Evolutionary conservation across 2,329 filamentous ascomycete genomes (phyloP), one percentile per base, ranked within the genome.

Genomic region (Ceratocystis destructans): DNA sequence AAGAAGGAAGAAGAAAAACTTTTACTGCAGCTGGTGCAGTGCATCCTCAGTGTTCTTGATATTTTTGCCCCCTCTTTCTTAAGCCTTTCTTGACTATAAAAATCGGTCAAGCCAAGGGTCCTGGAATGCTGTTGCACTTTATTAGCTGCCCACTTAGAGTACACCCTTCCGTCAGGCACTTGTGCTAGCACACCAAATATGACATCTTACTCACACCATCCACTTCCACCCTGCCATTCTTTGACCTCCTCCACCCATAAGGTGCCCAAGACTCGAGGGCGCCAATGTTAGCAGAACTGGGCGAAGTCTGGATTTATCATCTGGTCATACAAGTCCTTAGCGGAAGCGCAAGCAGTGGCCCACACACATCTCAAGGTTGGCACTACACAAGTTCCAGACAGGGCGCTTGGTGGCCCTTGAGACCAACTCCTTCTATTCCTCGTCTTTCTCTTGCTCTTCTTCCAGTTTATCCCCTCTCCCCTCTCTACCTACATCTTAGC

Each of bases 341-440:
- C 28, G 25, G 25, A 33, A 59, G 53, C n/a, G n/a, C n/a, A 37
- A 33, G 28, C 53, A 59, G 12, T 17, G 17, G 53, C 28, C 53
- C 53, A 59, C 53, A 33, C 53, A 17, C 6, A 59, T 20, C n/a
- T 59, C 53, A 31, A 59, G 53, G 53, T 59, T 59, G 53, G 28
- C 53, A 59, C 53, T 37, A 59, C 53, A 59, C 53, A 59, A 59
- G 53, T 59, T 59, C 53, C 53, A 59, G 25, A 59, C 53, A 33
- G 53, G 53, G 53, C 53, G 33, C 28, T 59, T 20, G 15, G 53
- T 59, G 53, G 25, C n/a, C 53, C 28, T 31, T 59, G 53, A 59
- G 15, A 31, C 17, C 53, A 59, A 25, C 20, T 53, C 48, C 48
- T 53, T 25, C 25, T 53, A 15, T 50, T 12, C 53, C 17, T 31